A percentile compares a stretch with the other conserved stretches of the same genome.
Evolutionary conservation across 192 early-diverging fungal genomes (phyloP).

Genomic region (Allomyces arbusculus): DNA sequence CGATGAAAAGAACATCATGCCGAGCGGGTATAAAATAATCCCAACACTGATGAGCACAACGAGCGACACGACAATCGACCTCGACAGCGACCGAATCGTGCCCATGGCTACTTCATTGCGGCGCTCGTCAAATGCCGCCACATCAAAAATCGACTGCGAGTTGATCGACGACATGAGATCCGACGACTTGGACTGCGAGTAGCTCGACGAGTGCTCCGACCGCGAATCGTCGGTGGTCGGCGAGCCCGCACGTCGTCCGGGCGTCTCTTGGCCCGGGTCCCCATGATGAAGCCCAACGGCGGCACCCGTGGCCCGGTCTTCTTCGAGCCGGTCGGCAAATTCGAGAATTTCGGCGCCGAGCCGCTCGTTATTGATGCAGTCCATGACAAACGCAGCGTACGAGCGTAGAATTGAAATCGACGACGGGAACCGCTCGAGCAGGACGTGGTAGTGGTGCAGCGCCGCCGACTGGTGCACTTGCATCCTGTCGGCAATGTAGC

Average conservation of each 20-base stretch:
- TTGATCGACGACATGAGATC: not conserved
- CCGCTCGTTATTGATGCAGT: not conserved
- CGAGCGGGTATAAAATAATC: no score
- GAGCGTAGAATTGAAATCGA: not conserved
- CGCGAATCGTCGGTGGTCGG: not conserved
- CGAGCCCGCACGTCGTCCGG: no score
- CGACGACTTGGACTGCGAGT: not conserved
- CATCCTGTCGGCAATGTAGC: not conserved
- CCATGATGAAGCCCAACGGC: no score
- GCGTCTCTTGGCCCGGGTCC: no score
- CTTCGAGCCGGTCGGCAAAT: not conserved
- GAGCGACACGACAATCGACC: no score
- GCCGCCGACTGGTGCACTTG: not conserved
- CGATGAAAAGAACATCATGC: no score
- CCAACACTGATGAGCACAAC: no score
- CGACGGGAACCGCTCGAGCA: not conserved
- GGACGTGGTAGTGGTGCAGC: not conserved
- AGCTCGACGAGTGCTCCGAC: not conserved
- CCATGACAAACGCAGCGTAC: not conserved
- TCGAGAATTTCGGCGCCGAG: not conserved
- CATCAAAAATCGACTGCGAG: not conserved
- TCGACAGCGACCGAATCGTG: no score
- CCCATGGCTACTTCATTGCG: no score
- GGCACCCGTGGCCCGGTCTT: not conserved
- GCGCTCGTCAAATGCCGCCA: no score